These are phyloP conservation scores for Epichloe uncinata DNA, from an alignment of 2,329 filamentous ascomycete genomes.

Conservation along the genomic window DNA sequence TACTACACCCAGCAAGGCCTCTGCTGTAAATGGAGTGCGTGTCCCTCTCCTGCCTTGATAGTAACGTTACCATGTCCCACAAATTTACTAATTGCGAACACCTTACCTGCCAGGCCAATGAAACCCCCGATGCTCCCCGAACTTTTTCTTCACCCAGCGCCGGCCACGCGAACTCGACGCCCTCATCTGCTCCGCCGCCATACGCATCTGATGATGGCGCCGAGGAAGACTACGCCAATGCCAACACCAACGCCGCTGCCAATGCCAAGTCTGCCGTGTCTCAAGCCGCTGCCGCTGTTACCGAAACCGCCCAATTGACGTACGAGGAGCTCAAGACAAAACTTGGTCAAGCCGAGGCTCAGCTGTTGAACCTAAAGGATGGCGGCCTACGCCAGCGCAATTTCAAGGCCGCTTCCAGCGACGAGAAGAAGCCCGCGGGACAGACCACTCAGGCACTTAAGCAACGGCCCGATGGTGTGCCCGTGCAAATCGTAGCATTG, in stretches of 20 bases:
- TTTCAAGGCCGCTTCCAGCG: slow-evolving; percentile 35
- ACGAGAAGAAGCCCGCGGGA: slow-evolving; percentile 34
- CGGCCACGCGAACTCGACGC: slow-evolving; percentile 18
- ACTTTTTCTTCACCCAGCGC: slow-evolving; percentile 30
- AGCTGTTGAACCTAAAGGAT: slow-evolving; percentile 58
- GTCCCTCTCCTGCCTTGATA: not conserved
- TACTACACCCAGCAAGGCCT: slow-evolving; percentile 32
- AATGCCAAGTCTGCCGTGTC: slow-evolving; percentile 17
- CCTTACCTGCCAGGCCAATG: slow-evolving; percentile 15
- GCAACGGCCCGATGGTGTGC: slow-evolving; percentile 58
- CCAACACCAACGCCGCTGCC: slow-evolving; percentile 11
- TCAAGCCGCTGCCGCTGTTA: slow-evolving; percentile 33
- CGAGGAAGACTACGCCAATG: slow-evolving; percentile 14
- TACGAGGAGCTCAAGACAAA: slow-evolving; percentile 56
- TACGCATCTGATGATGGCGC: slow-evolving; percentile 21
- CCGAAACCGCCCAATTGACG: slow-evolving; percentile 27
- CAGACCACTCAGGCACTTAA: slow-evolving; percentile 41
- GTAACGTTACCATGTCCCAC: not conserved
- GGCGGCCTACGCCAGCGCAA: slow-evolving; percentile 71
- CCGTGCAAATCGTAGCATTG: slow-evolving; percentile 70
- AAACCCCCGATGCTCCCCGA: slow-evolving; percentile 32
- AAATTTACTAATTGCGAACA: slow-evolving; percentile 2
- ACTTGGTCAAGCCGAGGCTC: slow-evolving; percentile 60
- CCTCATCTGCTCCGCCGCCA: slow-evolving; percentile 19
- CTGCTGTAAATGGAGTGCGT: slow-evolving; percentile 28